Conservation (phyloP, 2,329 filamentous ascomycete species). For the Cladosporium sphaerospermum region DNA sequence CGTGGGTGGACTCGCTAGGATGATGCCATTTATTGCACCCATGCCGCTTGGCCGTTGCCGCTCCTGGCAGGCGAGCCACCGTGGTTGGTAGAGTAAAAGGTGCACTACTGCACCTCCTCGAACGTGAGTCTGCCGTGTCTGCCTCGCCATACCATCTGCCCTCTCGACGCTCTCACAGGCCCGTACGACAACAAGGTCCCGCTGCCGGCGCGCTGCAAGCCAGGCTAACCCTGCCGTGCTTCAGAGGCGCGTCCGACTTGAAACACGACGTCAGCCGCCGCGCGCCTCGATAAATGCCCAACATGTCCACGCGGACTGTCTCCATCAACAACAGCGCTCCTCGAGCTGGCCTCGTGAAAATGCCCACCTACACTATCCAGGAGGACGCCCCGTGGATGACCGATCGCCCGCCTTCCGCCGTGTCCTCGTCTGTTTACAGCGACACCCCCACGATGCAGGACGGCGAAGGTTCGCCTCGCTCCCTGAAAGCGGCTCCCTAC, state of each 20-base stretch:
- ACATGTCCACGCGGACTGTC: conserved; percentile 8
- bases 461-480: conserved; percentile 3
- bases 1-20: conserved; percentile 6
- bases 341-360: conserved; percentile 20
- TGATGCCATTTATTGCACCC: neutral
- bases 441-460: conserved; percentile 26
- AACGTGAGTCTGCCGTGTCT: neutral
- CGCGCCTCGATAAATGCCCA: neutral
- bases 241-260: conserved; percentile 1
- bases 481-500: conserved; percentile 6
- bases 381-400: conserved; percentile 23
- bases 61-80: conserved; percentile 1
- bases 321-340: conserved; percentile 5
- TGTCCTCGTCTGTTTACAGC: conserved; percentile 27
- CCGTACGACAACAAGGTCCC: no score
- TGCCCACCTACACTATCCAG: conserved; percentile 34
- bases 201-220: neutral
- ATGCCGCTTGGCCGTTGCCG: neutral
- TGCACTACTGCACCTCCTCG: conserved; percentile 3
- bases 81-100: conserved; percentile 4
- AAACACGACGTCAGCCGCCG: conserved; percentile 7
- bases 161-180: no score
- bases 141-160: no score
- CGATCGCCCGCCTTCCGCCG: conserved; percentile 12
- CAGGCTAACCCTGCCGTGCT: neutral